Evolutionary conservation across 1,284 basidiomycete genomes (phyloP), one percentile per base, ranked within the genome.

Genomic region (Leccinum laetum): DNA sequence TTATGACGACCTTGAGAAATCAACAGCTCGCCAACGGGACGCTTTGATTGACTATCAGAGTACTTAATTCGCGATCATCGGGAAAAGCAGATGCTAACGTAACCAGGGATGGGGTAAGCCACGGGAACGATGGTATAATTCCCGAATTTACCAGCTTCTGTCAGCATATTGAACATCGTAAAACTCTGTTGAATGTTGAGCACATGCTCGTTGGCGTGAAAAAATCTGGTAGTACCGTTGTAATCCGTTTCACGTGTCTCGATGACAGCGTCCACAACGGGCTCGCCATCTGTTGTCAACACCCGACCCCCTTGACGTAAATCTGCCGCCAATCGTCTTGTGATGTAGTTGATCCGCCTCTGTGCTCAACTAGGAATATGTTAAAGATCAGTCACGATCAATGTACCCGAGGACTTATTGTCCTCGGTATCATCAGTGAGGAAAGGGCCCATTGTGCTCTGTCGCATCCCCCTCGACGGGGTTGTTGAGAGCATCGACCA

Each of bases 201-300:
- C 62, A 14, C 58, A 49, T 21, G 57, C 46, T 57, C 46, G 29
- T 29, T 41, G 14, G 11, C 7, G 32, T 2, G 24, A 49, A 29
- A 21, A 2, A 16, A 10, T 14, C n/a, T 14, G 7, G 62, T 24
- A 4, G 18, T 44, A 59, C 58, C 58, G 11, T 85, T 72, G 5
- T 82, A 82, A 74, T 95, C 93, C 16, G 93, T 88, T 78, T 95
- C 93, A 94, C 93, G 95, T 14, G 92, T 94, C 66, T 95, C 91
- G 67, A 95, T 90, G 39, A 83, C 73, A 2, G 89, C 90, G 66
- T 82, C 81, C 5, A 86, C 73, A 60, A 95, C 83, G 2, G 90
- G 88, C n/a, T 84, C 81, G 35, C 94, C 93, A 39, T 85, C 78
- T 1, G 84, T 87, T 70, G 88, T 84, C 44, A 85, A 72, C 4